phyloP scores from a whole-genome alignment of 495 filamentous ascomycete genomes.

The Penicillium pancosmium region DNA sequence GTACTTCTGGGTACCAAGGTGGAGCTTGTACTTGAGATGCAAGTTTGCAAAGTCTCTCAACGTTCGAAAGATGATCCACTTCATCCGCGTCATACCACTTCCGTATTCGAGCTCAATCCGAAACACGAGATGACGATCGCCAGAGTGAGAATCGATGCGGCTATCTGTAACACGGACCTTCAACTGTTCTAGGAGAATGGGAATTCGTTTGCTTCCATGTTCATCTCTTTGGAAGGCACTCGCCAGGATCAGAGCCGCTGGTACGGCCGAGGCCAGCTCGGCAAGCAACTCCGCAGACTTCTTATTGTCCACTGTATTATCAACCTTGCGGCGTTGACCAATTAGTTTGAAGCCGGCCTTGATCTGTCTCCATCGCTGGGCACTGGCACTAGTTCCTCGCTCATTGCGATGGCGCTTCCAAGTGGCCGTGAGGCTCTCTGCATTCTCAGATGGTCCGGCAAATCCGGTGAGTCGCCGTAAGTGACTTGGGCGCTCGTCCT shows the following conservation, averaged over 20 bases:
- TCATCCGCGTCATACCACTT: constrained; percentile 93
- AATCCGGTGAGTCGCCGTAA: constrained; percentile 76
- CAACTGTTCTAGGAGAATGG: constrained; percentile 91
- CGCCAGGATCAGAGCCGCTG: constrained; percentile 88
- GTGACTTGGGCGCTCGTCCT: constrained; percentile 67
- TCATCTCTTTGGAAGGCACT: constrained; percentile 98
- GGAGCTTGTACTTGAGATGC: constrained; percentile 88
- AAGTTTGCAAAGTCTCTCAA: constrained; percentile 90
- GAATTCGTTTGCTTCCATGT: constrained; percentile 91
- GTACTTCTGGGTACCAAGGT: constrained; percentile 78
- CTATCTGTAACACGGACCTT: constrained; percentile 87
- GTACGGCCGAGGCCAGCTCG: constrained; percentile 87
- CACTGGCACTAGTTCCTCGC: constrained; percentile 74
- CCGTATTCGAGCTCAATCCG: constrained; percentile 95
- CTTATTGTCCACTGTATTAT: constrained; percentile 83
- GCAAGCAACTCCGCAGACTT: constrained; percentile 97
- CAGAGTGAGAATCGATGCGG: constrained; percentile 60
- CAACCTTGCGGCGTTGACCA: constrained; percentile 74
- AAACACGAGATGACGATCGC: constrained; percentile 84
- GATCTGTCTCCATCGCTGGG: constrained; percentile 82
- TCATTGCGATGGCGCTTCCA: constrained; percentile 59
- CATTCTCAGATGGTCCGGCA: constrained; percentile 58
- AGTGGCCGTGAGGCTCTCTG: constrained; percentile 49
- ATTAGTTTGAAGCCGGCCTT: constrained; percentile 84
- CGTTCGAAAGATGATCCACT: constrained; percentile 89